phyloP scores from a whole-genome alignment of 192 early-diverging fungal species.

The Coemansia asiatica region DNA sequence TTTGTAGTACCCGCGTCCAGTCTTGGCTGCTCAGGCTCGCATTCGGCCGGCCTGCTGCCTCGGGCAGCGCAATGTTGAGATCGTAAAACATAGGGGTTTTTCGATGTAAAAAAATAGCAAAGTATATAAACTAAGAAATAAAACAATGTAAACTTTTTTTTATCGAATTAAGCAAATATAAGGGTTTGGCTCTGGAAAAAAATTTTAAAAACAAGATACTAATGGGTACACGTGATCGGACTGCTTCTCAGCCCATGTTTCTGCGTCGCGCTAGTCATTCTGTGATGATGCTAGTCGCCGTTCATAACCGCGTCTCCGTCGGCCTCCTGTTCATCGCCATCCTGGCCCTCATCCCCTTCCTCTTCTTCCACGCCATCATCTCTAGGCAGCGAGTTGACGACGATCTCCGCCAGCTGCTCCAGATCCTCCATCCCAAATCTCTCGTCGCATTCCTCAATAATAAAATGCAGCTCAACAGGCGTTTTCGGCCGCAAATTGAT shows the following conservation, averaged over 20 bases:
- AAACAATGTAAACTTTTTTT: neutral
- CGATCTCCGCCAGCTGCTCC: constrained; percentile 55
- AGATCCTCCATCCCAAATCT: constrained; percentile 60
- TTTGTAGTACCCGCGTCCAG: constrained; percentile 39
- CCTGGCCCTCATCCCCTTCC: constrained; percentile 17
- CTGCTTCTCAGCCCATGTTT: too few species aligned
- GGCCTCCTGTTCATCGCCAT: constrained; percentile 6
- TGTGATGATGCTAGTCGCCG: neutral
- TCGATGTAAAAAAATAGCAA: too few species aligned
- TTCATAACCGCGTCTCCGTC: neutral
- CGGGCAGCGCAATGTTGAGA: constrained; percentile 52
- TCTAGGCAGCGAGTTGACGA: constrained; percentile 53
- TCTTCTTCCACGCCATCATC: constrained; percentile 23
- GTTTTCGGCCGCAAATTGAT: constrained; percentile 68
- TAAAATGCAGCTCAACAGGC: constrained; percentile 65
- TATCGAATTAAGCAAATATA: neutral
- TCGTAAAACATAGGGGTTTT: constrained; percentile 43
- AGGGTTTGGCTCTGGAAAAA: neutral
- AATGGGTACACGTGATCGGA: constrained; percentile 4
- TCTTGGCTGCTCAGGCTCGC: constrained; percentile 29
- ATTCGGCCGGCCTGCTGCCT: constrained; percentile 30
- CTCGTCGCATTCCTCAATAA: constrained; percentile 73
- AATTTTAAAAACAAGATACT: neutral
- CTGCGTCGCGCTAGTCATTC: neutral
- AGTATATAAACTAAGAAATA: too few species aligned